Base-by-base conservation (phyloP, 306 rosid genomes). In the Vigna radiata region DNA sequence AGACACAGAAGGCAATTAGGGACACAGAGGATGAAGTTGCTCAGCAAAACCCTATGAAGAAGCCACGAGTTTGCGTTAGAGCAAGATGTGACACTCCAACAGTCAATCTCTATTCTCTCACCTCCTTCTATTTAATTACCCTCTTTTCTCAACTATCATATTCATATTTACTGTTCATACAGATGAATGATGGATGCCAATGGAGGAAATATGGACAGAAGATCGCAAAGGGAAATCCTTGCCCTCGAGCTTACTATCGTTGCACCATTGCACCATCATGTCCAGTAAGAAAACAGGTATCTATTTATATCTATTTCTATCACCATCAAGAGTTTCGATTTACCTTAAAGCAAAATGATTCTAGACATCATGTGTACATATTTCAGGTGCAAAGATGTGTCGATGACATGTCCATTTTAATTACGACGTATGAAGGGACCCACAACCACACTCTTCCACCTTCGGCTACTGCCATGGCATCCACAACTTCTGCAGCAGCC, bases 181-280 rank as follows among this genome's bases (percentile, higher is more conserved):
- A 96, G 99, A 82, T 96, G 97, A 88, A 88, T 48, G 99, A 96
- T 81, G 99, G 99, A 62, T 91, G 99, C 8, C 99, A 96, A 75
- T 96, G 99, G 99, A 91, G 99, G 60, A 96, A 96, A 83, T 96
- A 96, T 73, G 99, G 99, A 18, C 99, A 96, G 10, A 96, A 96
- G 82, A 92, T 93, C 67, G 86, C 99, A 15, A 96, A 92, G 77
- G 99, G 98, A 53, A 96, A 96, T 50, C 99, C 99, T 43, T 92
- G 99, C 75, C 99, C 99, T 70, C 77, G 98, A 65, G 99, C 99
- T 72, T 96, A 96, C 72, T 96, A 96, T 80, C 99, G 99, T 18
- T 96, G 99, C 86, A 96, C 96, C 1, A 71, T 91, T 50, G 93
- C 97, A 68, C 91, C 90, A 4, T 81, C 90, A 10, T 96, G 99